Evolutionary conservation across 345 rosid species (phyloP), one percentile per base, ranked within the genome.

Genomic region (Citrus medica): DNA sequence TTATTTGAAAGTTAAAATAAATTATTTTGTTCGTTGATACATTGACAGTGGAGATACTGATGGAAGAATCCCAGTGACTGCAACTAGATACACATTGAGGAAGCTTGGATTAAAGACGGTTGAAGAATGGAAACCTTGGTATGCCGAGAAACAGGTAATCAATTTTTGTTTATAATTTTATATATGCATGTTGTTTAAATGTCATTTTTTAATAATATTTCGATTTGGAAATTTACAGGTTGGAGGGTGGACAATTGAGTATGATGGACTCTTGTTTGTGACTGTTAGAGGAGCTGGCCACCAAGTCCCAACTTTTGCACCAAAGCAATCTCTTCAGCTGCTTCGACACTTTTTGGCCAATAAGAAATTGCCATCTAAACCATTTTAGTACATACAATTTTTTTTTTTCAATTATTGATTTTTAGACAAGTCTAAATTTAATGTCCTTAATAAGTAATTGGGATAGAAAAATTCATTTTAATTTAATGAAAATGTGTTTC

Each of bases 81-180:
- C 93, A 58, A 94, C 97, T 0, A 86, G 98, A 81, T 91, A 83
- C 75, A 75, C 93, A 5, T 73, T 94, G 80, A 87, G 79, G 71
- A 94, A 94, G 81, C 95, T 92, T 37, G 95, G 95, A 24, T 82
- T 94, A 7, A 85, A 84, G 55, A 88, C 82, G 2, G 73, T 79
- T 22, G 74, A 91, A 79, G 92, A 86, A 21, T 94, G 98, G 98
- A 86, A 84, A 64, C 94, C 98, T 32, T 94, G 97, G 97, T 94
- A 90, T 83, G 69, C 77, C 38, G 64, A 79, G 21, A 78, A 76
- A 69, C 90, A 94, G 91, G 98, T 90, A 76, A 9, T 21, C 17
- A 46, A 46, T 19, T 70, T 35, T 32, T 28, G 25, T 3, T 22
- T 55, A 30, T 30, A 30, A 30, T 30, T 30, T 30, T 30, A 2